A percentile compares a stretch with the other conserved stretches of the same genome.
These are phyloP conservation scores for Penicillium mononematosum DNA, from an alignment of 495 filamentous ascomycete genomes.

Conservation along the genomic window DNA sequence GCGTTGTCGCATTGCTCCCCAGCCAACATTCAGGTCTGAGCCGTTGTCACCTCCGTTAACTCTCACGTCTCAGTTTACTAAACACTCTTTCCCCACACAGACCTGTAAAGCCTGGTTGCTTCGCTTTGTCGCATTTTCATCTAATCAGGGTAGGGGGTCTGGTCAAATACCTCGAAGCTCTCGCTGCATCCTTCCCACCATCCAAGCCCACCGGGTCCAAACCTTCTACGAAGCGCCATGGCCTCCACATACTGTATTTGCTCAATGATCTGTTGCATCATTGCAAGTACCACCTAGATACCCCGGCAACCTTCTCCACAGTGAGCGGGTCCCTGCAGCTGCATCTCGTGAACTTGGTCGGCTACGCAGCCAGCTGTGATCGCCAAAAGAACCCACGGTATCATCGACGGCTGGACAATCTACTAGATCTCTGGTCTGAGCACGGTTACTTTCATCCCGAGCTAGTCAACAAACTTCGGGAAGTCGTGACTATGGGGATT, in stretches of 20 bases:
- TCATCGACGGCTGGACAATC: slow-evolving; percentile 58
- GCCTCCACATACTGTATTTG: slow-evolving; percentile 78
- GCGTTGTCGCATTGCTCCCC: slow-evolving; percentile 73
- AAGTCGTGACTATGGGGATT: slow-evolving; percentile 44
- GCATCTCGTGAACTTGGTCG: slow-evolving; percentile 60
- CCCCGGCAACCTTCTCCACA: slow-evolving; percentile 42
- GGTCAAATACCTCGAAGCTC: slow-evolving; percentile 72
- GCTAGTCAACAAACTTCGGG: slow-evolving; percentile 59
- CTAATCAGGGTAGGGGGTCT: slow-evolving; percentile 62
- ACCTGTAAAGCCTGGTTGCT: slow-evolving; percentile 86
- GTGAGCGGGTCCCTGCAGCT: slow-evolving; percentile 62
- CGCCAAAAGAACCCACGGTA: slow-evolving; percentile 61
- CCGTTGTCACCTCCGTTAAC: slow-evolving; percentile 32
- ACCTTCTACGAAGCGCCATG: slow-evolving; percentile 63
- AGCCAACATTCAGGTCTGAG: slow-evolving; percentile 93
- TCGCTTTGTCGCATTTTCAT: slow-evolving; percentile 65
- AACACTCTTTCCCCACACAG: slow-evolving; percentile 54
- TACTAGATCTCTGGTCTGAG: slow-evolving; percentile 74
- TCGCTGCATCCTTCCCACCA: slow-evolving; percentile 58
- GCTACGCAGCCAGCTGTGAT: slow-evolving; percentile 59
- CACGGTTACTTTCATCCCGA: slow-evolving; percentile 62
- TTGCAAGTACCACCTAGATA: slow-evolving; percentile 57
- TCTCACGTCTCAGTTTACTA: slow-evolving; percentile 39
- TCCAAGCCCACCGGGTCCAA: slow-evolving; percentile 24
- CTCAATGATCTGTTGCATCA: slow-evolving; percentile 83